Evolutionary conservation across 1,284 basidiomycete species (phyloP), one percentile per base, ranked within the genome.

Genomic region (Fomes fomentarius): DNA sequence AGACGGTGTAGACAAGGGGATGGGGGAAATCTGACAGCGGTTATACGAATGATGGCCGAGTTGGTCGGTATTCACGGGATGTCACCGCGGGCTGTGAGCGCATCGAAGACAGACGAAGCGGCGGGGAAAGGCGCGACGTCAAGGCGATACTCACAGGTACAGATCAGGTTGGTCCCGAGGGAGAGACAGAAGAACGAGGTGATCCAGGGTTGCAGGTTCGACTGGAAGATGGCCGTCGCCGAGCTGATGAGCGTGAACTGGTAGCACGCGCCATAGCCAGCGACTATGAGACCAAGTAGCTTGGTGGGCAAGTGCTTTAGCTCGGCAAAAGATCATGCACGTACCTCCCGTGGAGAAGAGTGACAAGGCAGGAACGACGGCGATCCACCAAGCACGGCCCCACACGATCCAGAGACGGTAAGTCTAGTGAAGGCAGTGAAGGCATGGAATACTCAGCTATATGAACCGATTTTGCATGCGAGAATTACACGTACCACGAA

Each of bases 381-480:
- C 37, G 22, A 59, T 56, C 53, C 47, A 56, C 53, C 53, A 59
- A 15, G 31, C 40, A 2, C 50, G 31, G 22, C 46, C 47, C 57
- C 57, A 59, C 4, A 59, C 57, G 31, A 59, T 44, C 26, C 41
- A 59, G 8, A 59, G 44, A 15, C 57, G 57, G 44, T 59, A 59
- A 8, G 53, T 50, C 57, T 49, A 30, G 3, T 4, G 41, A 15
- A 28, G 15, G 24, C 12, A 22, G 21, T 24, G n/a, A n/a, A n/a
- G n/a, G n/a, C n/a, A n/a, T n/a, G n/a, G n/a, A n/a, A 34, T n/a
- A 15, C 19, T 45, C 17, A 44, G n/a, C 28, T 12, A 4, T 6
- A 3, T 19, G 21, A 8, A 3, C 15, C 19, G 38, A 8, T 24
- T 10, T 24, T 22, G 43, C 12, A 21, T 14, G 15, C 14, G 25